Conservation (phyloP, 176 grass and related monocot species). For the Bromus sterilis region DNA sequence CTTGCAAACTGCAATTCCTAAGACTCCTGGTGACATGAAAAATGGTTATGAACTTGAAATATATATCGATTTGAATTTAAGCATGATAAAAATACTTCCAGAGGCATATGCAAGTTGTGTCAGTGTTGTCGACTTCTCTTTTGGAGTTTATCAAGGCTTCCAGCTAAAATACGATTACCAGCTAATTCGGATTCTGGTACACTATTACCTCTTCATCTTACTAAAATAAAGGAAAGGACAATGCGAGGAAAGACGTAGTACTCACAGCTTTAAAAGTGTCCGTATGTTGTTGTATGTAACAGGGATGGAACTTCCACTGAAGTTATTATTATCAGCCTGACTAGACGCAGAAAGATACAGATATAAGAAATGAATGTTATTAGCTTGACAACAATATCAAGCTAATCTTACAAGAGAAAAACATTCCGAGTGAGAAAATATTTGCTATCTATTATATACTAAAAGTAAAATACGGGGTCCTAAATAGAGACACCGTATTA, state of each 20-base stretch:
- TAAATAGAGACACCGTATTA: too few species aligned
- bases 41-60: not conserved
- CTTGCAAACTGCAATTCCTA: slow-evolving; percentile 83
- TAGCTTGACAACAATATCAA: not conserved
- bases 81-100: not conserved
- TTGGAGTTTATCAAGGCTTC: not conserved
- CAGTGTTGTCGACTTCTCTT: not conserved
- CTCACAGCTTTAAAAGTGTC: slow-evolving; percentile 86
- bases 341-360: slow-evolving; percentile 42
- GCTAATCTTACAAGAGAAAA: not conserved
- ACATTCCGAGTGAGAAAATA: not conserved
- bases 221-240: not conserved
- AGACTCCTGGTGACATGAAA: slow-evolving; percentile 70
- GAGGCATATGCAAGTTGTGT: not conserved
- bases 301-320: slow-evolving; percentile 82
- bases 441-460: too few species aligned
- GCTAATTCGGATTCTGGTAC: not conserved
- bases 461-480: too few species aligned
- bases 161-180: too few species aligned
- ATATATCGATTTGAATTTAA: slow-evolving; percentile 14
- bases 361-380: slow-evolving; percentile 17
- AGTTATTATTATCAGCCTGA: slow-evolving; percentile 97
- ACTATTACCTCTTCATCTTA: not conserved
- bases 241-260: slow-evolving; percentile 13
- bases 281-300: slow-evolving; percentile 48